A percentile compares a stretch with the other conserved stretches of the same genome.
Conservation (phyloP, 768 basidiomycete species). For the Cantharellus anzutake region DNA sequence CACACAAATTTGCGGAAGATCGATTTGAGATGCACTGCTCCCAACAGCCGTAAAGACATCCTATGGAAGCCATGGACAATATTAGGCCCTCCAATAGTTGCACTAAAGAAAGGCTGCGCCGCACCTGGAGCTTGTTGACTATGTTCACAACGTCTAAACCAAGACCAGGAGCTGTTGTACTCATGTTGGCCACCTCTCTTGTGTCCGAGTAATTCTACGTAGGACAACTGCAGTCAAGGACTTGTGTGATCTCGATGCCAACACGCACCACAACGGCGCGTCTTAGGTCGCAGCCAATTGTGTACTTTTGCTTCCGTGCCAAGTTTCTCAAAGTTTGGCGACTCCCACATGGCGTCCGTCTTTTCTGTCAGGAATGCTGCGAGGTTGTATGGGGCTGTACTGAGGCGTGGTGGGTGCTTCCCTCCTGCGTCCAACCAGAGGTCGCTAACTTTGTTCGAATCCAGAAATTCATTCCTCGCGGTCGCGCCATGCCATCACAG, state of each 20-base stretch:
- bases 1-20: conserved; percentile 83
- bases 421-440: no score
- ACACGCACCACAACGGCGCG: no score
- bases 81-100: background rate
- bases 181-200: background rate
- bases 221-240: no score
- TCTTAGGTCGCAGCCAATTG: no score
- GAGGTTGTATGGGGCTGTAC: no score
- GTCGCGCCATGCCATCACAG: conserved; percentile 40
- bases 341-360: no score
- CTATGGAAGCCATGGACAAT: background rate
- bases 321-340: no score
- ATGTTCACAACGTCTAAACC: conserved; percentile 66
- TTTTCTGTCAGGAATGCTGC: no score
- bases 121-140: conserved; percentile 63
- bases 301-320: no score
- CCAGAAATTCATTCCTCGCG: conserved; percentile 37
- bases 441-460: no score
- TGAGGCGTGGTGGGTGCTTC: no score
- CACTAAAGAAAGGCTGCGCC: background rate
- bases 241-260: no score
- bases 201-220: background rate
- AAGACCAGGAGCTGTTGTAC: conserved; percentile 22
- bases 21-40: conserved; percentile 56
- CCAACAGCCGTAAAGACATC: conserved; percentile 80